Base-by-base conservation (phyloP, 305 asterid genomes). In the Ilex paraguariensis region DNA sequence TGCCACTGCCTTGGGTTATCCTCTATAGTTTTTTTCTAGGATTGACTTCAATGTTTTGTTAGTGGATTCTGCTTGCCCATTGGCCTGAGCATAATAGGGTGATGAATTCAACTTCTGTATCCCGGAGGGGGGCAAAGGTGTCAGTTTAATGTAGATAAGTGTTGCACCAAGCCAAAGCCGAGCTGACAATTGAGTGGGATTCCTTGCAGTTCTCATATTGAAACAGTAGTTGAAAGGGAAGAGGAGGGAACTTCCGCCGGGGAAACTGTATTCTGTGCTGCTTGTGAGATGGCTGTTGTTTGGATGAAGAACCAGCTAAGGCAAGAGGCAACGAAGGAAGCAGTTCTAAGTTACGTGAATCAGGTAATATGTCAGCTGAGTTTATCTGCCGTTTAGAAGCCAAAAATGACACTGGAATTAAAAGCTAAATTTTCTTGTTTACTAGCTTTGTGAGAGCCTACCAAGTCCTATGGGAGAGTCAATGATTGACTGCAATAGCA, bases 381-480 rank as follows among this genome's bases (percentile, higher is more conserved):
- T 69, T 31, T 65, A 52, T 57, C 50, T 64, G 28, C 66, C 70
- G 32, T 50, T n/a, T 57, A 0, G n/a, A 52, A 63, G 59, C 44
- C 56, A 55, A 51, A 57, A 8, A 31, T 10, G n/a, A 3, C 10
- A 14, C 56, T 57, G 3, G 10, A 7, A 61, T 50, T 62, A 64
- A 36, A 33, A 0, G 10, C 3, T 50, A 0, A 12, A 59, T 57
- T 58, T 54, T 32, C 21, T 56, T 32, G 51, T 65, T 53, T 54
- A 11, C 75, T 21, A 91, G 98, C 93, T 89, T 13, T 92, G 98
- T 63, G 89, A 87, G 60, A 82, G 82, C 72, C 73, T 92, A 64
- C 98, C 97, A 36, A 85, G 90, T 66, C 96, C 98, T 6, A 93
- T 75, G 48, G 98, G 96, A 64, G 87, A 86, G 73, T 85, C 96